Conservation (phyloP, 768 basidiomycete genomes). For the Trametes elegans region DNA sequence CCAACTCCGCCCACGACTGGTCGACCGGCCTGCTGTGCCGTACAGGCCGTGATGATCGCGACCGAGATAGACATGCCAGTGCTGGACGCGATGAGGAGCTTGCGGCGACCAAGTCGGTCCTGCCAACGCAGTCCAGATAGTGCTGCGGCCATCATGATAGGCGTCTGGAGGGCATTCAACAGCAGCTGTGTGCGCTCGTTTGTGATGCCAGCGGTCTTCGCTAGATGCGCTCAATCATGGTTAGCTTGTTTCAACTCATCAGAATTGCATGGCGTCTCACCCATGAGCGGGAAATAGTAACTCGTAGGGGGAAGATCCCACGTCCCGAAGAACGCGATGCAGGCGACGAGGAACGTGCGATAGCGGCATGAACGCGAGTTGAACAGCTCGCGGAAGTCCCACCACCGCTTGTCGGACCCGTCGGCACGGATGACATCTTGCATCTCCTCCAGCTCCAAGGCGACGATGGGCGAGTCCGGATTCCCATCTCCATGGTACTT, state of each 20-base stretch:
- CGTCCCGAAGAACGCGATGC: conserved; percentile 53
- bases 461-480: conserved; percentile 53
- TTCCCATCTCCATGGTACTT: conserved; percentile 71
- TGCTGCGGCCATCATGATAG: conserved; percentile 34
- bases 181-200: conserved; percentile 27
- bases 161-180: conserved; percentile 31
- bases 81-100: conserved; percentile 32
- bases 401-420: conserved; percentile 50
- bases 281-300: conserved; percentile 32
- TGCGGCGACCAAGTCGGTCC: conserved; percentile 33
- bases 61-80: conserved; percentile 27
- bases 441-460: conserved; percentile 20
- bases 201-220: conserved; percentile 36
- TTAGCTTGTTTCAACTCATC: neutral
- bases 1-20: conserved; percentile 32
- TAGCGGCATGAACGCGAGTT: conserved; percentile 20
- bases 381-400: conserved; percentile 22
- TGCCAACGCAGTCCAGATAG: conserved; percentile 32
- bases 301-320: conserved; percentile 38
- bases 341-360: conserved; percentile 21
- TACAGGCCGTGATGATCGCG: conserved; percentile 34
- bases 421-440: conserved; percentile 59
- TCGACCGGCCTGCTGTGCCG: conserved; percentile 29
- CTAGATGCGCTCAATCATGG: neutral
- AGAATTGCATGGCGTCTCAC: conserved; percentile 1